Conservation (phyloP, 2,329 filamentous ascomycete species). For the Pseudodiploospora longispora region DNA sequence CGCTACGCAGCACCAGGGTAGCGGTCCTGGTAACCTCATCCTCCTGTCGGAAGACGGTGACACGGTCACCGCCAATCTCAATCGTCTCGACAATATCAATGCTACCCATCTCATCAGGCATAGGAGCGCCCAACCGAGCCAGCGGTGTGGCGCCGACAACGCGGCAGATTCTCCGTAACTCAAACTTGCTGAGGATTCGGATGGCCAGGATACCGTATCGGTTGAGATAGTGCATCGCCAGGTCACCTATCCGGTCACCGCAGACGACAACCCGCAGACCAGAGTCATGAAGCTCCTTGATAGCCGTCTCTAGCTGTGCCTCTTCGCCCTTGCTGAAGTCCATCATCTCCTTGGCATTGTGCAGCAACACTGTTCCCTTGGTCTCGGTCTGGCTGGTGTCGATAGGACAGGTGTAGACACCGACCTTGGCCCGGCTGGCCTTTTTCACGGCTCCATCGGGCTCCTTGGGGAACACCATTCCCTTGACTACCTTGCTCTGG, state of each 20-base stretch:
- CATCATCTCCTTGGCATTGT: slow-evolving; percentile 98
- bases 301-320: slow-evolving; percentile 74
- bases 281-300: slow-evolving; percentile 95
- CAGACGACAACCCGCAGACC: slow-evolving; percentile 87
- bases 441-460: slow-evolving; percentile 92
- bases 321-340: slow-evolving; percentile 98
- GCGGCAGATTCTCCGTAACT: slow-evolving; percentile 87
- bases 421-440: slow-evolving; percentile 87
- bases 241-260: slow-evolving; percentile 87
- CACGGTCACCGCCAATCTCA: slow-evolving; percentile 95
- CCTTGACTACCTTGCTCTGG: slow-evolving; percentile 89
- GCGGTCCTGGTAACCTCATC: slow-evolving; percentile 86
- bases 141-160: slow-evolving; percentile 96
- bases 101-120: slow-evolving; percentile 99
- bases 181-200: slow-evolving; percentile 97
- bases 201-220: slow-evolving; percentile 92
- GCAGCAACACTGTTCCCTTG: slow-evolving; percentile 92
- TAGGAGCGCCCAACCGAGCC: slow-evolving; percentile 87
- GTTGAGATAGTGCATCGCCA: slow-evolving; percentile 96
- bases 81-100: slow-evolving; percentile 94
- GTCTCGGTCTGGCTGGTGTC: slow-evolving; percentile 96
- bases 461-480: slow-evolving; percentile 96
- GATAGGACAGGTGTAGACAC: slow-evolving; percentile 91
- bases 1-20: slow-evolving; percentile 87
- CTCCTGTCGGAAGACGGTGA: slow-evolving; percentile 97